Conservation (phyloP, 306 rosid species). For the Fragaria ananassa region DNA sequence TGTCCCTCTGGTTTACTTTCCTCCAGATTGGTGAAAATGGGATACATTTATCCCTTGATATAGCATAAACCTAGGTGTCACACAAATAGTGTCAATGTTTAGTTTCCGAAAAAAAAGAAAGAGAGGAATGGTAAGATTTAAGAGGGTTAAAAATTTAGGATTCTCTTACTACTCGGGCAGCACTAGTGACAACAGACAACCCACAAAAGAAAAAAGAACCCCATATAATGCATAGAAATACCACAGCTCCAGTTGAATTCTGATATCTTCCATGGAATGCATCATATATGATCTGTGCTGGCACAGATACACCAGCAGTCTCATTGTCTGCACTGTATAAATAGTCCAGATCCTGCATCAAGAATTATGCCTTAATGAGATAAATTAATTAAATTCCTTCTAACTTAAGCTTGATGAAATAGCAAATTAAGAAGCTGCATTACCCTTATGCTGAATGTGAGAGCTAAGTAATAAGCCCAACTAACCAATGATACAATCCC, state of each 20-base stretch:
- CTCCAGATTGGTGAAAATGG: constrained; percentile 24
- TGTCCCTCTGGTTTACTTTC: constrained; percentile 16
- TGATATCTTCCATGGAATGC: constrained; percentile 30
- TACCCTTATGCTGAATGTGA: constrained; percentile 19
- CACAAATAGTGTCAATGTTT: neutral
- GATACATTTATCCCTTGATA: constrained; percentile 25
- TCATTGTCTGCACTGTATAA: constrained; percentile 20
- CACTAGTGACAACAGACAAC: constrained; percentile 21
- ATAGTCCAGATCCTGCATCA: constrained; percentile 24
- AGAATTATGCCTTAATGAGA: neutral
- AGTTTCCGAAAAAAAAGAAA: neutral
- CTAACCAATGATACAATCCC: constrained; percentile 27
- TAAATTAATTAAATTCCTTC: neutral
- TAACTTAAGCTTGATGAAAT: no score
- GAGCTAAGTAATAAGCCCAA: constrained; percentile 22
- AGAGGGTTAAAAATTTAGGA: neutral
- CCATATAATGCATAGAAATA: constrained; percentile 24
- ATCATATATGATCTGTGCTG: constrained; percentile 32
- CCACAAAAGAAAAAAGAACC: constrained; percentile 36
- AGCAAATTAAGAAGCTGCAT: no score
- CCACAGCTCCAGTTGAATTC: constrained; percentile 26
- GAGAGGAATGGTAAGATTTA: neutral
- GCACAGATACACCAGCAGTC: constrained; percentile 28
- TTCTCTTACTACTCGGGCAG: constrained; percentile 28
- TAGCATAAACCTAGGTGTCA: constrained; percentile 15